A percentile compares a stretch with the other conserved stretches of the same genome.
Conservation (phyloP, 1,139 yeast genomes). For the Yamadazyma triangularis region DNA sequence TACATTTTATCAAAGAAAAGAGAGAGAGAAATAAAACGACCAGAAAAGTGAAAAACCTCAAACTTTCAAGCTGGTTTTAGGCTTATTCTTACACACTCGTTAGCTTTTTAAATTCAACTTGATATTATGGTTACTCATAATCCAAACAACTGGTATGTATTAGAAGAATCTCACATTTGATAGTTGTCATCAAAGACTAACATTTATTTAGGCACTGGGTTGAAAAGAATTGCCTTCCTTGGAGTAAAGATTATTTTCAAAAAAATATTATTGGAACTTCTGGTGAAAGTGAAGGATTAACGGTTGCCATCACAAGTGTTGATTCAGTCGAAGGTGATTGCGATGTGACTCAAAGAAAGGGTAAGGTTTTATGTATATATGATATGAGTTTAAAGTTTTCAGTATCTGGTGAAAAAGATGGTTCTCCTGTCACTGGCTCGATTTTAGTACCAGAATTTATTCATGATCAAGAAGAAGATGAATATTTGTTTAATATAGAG, state of each 20-base stretch:
- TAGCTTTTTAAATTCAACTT: no score
- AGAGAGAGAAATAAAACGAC: no score
- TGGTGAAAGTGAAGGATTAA: constrained; percentile 29
- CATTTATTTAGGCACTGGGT: constrained; percentile 64
- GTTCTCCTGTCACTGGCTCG: constrained; percentile 29
- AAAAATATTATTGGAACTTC: constrained; percentile 36
- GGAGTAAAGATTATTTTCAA: constrained; percentile 62
- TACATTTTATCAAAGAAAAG: no score
- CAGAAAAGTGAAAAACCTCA: neutral
- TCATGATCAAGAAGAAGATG: constrained; percentile 68
- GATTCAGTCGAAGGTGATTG: constrained; percentile 64
- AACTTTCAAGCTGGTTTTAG: no score
- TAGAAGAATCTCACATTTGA: no score
- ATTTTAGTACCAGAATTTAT: constrained; percentile 60
- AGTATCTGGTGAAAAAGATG: constrained; percentile 29
- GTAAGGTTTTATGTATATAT: constrained; percentile 69
- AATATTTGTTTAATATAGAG: constrained; percentile 51
- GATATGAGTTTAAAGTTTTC: constrained; percentile 55
- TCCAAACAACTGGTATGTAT: constrained; percentile 74
- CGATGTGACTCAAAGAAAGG: constrained; percentile 78
- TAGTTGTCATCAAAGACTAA: no score
- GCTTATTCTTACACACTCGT: no score
- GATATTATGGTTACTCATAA: constrained; percentile 75
- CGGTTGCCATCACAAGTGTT: constrained; percentile 33
- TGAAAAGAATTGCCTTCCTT: constrained; percentile 71